Conservation (phyloP, 176 grass and related monocot genomes). For the Carex parvula region DNA sequence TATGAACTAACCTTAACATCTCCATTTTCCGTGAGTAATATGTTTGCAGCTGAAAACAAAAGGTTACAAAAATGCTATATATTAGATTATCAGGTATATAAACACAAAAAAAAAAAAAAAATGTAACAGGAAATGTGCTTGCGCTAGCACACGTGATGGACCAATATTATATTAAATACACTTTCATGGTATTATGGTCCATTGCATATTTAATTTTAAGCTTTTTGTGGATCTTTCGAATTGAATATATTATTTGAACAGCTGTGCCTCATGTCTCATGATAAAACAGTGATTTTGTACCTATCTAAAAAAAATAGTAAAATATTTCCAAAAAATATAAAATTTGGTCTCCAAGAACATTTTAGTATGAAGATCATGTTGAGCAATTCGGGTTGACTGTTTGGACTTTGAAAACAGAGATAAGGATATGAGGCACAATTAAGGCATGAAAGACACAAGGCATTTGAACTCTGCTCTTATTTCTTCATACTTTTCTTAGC, state of each 20-base stretch:
- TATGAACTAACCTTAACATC: conserved; percentile 88
- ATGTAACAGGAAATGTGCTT: background rate
- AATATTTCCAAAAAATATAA: no score
- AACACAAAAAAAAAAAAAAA: background rate
- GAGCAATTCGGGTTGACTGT: no score
- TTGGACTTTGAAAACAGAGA: no score
- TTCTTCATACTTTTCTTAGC: background rate
- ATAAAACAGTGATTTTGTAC: no score
- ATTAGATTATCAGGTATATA: conserved; percentile 19
- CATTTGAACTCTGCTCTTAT: background rate
- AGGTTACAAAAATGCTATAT: conserved; percentile 15
- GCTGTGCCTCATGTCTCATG: no score
- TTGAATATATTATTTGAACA: background rate
- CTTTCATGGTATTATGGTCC: background rate
- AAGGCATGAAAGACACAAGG: no score
- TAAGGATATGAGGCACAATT: no score
- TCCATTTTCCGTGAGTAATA: conserved; percentile 89
- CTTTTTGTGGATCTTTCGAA: background rate
- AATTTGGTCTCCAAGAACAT: no score
- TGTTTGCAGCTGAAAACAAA: conserved; percentile 90
- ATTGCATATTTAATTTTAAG: background rate
- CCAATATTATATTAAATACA: background rate
- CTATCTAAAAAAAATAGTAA: no score
- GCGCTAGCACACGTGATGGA: background rate
- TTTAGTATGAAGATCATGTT: no score